These are phyloP conservation scores for Stachybotrys chlorohalonatus DNA, from an alignment of 2,329 filamentous ascomycete genomes.

Conservation along the genomic window DNA sequence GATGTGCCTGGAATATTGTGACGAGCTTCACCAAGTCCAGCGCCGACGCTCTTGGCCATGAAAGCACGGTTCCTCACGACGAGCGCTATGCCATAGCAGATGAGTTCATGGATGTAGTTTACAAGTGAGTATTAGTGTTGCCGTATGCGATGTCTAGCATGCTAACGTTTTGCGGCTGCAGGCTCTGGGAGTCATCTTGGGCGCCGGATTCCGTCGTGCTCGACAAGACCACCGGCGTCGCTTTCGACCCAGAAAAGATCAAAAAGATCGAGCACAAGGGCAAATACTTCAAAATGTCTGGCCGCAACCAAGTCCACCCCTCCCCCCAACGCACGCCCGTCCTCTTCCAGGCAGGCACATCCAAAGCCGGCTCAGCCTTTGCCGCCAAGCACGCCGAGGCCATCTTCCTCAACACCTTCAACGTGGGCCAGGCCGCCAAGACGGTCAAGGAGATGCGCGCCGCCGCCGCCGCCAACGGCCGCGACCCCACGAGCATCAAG, in stretches of 20 bases:
- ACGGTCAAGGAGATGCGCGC: slow-evolving; percentile 44
- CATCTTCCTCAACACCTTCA: slow-evolving; percentile 49
- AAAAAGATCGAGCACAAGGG: slow-evolving; percentile 52
- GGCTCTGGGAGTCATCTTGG: slow-evolving; percentile 47
- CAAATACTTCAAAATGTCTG: slow-evolving; percentile 39
- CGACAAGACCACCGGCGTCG: slow-evolving; percentile 43
- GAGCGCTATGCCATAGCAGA: slow-evolving; percentile 52
- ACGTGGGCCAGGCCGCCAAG: slow-evolving; percentile 34
- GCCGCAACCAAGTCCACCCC: slow-evolving; percentile 40
- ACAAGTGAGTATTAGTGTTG: slow-evolving; percentile 35
- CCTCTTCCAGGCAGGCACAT: slow-evolving; percentile 51
- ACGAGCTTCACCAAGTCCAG: neutral
- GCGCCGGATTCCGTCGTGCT: slow-evolving; percentile 46
- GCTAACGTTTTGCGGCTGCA: slow-evolving; percentile 9
- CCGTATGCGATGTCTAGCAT: neutral
- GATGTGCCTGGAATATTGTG: slow-evolving; percentile 33
- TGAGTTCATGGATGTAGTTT: slow-evolving; percentile 52
- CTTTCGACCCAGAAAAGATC: slow-evolving; percentile 49
- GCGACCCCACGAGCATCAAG: slow-evolving; percentile 48
- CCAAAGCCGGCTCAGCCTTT: slow-evolving; percentile 45
- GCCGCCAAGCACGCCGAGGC: slow-evolving; percentile 50
- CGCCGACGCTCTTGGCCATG: neutral
- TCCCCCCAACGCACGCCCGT: slow-evolving; percentile 49
- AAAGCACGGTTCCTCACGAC: slow-evolving; percentile 31
- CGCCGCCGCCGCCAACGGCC: slow-evolving; percentile 38